These are phyloP conservation scores for Ceratobasidium sp. DNA, from an alignment of 1,284 basidiomycete genomes.

Conservation along the genomic window DNA sequence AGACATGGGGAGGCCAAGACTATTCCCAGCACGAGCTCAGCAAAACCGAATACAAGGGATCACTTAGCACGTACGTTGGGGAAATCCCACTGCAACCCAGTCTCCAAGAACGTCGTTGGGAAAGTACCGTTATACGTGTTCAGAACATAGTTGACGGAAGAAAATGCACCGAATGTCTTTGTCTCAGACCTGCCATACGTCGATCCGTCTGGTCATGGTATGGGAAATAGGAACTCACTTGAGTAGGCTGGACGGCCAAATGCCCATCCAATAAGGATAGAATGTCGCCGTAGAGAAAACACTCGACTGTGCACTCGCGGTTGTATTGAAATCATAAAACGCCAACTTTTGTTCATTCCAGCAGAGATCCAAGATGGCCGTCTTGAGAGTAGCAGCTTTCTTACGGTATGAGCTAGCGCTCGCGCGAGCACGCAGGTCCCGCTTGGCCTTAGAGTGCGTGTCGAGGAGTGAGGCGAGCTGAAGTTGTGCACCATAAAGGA, in stretches of 20 bases:
- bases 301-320: conserved; percentile 64
- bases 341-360: conserved; percentile 83
- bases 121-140: conserved; percentile 83
- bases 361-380: conserved; percentile 79
- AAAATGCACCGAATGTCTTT: conserved; percentile 74
- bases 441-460: conserved; percentile 51
- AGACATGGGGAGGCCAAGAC: conserved; percentile 84
- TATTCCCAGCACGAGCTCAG: conserved; percentile 51
- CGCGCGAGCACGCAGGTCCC: conserved; percentile 47
- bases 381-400: conserved; percentile 63
- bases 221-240: conserved; percentile 49
- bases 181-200: conserved; percentile 46
- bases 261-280: conserved; percentile 86
- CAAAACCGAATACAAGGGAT: conserved; percentile 14
- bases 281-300: conserved; percentile 76
- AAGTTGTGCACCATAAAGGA: conserved; percentile 71
- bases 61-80: conserved; percentile 33
- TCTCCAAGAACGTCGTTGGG: conserved; percentile 74
- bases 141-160: conserved; percentile 74
- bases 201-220: conserved; percentile 45
- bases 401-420: conserved; percentile 61
- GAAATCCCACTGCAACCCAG: conserved; percentile 78
- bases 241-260: conserved; percentile 74
- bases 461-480: conserved; percentile 71
- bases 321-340: conserved; percentile 87